These are phyloP conservation scores for Pseudocercospora vitis DNA, from an alignment of 2,329 filamentous ascomycete genomes.

Conservation along the genomic window DNA sequence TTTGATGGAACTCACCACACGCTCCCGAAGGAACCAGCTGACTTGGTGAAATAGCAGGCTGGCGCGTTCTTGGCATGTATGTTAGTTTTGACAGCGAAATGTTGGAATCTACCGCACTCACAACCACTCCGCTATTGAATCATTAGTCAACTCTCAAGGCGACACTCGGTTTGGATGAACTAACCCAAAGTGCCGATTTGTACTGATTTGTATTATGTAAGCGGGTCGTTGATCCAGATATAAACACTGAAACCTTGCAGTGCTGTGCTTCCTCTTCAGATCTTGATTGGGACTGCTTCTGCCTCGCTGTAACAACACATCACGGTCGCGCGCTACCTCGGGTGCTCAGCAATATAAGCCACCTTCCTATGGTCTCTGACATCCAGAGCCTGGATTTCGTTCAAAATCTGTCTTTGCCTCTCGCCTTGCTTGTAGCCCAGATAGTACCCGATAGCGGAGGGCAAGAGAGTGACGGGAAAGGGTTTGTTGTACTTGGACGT, in stretches of 20 bases:
- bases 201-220: not conserved
- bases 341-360: constrained; percentile 26
- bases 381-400: constrained; percentile 32
- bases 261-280: not conserved
- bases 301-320: too few species aligned
- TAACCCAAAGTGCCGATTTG: constrained; percentile 1
- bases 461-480: constrained; percentile 35
- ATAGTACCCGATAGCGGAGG: constrained; percentile 36
- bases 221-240: not conserved
- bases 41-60: constrained; percentile 23
- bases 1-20: constrained; percentile 4
- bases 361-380: constrained; percentile 26
- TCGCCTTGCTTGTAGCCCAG: constrained; percentile 35
- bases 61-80: constrained; percentile 14
- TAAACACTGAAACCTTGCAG: not conserved
- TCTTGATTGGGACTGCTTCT: not conserved
- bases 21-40: constrained; percentile 19
- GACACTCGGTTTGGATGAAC: not conserved
- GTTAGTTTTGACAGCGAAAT: too few species aligned
- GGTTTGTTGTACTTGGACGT: constrained; percentile 38
- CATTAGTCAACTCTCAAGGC: not conserved
- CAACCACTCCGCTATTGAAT: constrained; percentile 16
- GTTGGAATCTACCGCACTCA: not conserved
- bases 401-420: constrained; percentile 32
- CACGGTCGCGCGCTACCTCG: constrained; percentile 16